These are phyloP conservation scores for Dacryopinax spathularia DNA, from an alignment of 768 basidiomycete species.

Conservation along the genomic window DNA sequence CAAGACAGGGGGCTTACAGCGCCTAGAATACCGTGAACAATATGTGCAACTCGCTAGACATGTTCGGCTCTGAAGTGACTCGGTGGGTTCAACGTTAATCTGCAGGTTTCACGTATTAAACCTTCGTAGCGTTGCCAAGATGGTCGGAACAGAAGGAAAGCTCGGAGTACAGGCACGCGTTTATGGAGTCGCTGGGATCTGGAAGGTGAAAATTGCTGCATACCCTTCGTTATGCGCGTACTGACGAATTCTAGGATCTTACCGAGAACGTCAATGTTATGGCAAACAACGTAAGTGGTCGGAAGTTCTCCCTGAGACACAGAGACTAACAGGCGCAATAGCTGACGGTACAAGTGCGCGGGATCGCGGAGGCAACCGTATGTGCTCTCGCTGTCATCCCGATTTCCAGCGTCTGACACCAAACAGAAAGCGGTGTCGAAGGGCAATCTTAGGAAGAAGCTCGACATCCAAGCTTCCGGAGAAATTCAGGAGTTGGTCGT, in stretches of 20 bases:
- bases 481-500: slow-evolving; percentile 93
- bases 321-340: slow-evolving; percentile 19
- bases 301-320: background rate
- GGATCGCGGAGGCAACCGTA: slow-evolving; percentile 84
- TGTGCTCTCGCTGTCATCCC: slow-evolving; percentile 19
- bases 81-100: slow-evolving; percentile 7
- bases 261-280: slow-evolving; percentile 94
- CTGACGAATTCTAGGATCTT: slow-evolving; percentile 40
- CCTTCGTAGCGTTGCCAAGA: slow-evolving; percentile 76
- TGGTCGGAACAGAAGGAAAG: slow-evolving; percentile 93
- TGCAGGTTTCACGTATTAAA: background rate
- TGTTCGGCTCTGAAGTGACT: slow-evolving; percentile 37
- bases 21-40: slow-evolving; percentile 85
- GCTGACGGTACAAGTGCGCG: slow-evolving; percentile 86
- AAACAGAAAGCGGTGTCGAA: slow-evolving; percentile 74
- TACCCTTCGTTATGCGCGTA: no score
- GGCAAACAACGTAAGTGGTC: slow-evolving; percentile 67
- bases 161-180: slow-evolving; percentile 91
- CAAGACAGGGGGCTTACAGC: background rate
- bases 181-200: slow-evolving; percentile 87
- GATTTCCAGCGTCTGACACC: background rate
- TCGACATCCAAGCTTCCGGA: slow-evolving; percentile 80
- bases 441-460: slow-evolving; percentile 88
- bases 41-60: slow-evolving; percentile 34
- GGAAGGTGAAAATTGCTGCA: slow-evolving; percentile 51